Conservation (phyloP, 169 alveolate genomes). For the Neospora caninum region DNA sequence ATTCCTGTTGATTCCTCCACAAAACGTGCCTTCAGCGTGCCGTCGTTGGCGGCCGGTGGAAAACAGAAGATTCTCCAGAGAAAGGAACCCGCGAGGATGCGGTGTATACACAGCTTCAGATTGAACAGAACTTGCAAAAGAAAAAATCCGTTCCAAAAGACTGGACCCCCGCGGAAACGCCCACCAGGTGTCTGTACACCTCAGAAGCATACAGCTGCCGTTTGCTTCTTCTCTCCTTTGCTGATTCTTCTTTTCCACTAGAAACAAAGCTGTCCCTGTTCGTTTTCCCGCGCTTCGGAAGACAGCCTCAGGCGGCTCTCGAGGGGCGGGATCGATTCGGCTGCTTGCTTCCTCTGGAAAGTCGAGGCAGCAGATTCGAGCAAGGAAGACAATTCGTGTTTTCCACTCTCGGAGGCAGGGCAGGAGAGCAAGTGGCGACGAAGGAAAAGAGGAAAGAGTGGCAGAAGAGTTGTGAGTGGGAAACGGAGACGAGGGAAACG, state of each 20-base stretch:
- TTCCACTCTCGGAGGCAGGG: conserved; percentile 8
- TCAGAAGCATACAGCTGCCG: neutral
- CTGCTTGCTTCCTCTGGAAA: neutral
- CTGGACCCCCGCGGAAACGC: conserved; percentile 5
- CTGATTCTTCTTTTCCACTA: neutral
- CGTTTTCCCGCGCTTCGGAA: too few relatives aligned
- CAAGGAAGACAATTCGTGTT: neutral
- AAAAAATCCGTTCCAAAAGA: neutral
- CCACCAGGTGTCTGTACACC: conserved; percentile 8
- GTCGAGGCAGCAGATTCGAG: neutral
- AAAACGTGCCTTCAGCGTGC: neutral
- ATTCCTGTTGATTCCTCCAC: too few relatives aligned
- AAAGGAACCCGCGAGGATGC: neutral
- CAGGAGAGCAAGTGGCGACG: conserved; percentile 15
- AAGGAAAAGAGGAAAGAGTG: neutral
- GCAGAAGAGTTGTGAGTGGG: too few relatives aligned
- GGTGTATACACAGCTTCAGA: neutral
- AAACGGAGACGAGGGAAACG: neutral
- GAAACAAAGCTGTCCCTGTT: too few relatives aligned
- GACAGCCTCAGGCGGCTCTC: too few relatives aligned
- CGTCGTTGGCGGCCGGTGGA: neutral
- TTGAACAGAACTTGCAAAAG: neutral
- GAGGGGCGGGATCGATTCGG: neutral
- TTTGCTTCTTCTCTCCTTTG: neutral
- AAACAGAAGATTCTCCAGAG: conserved; percentile 1